These are phyloP conservation scores for Schizothecium vesticola DNA, from an alignment of 495 filamentous ascomycete species.

Conservation along the genomic window DNA sequence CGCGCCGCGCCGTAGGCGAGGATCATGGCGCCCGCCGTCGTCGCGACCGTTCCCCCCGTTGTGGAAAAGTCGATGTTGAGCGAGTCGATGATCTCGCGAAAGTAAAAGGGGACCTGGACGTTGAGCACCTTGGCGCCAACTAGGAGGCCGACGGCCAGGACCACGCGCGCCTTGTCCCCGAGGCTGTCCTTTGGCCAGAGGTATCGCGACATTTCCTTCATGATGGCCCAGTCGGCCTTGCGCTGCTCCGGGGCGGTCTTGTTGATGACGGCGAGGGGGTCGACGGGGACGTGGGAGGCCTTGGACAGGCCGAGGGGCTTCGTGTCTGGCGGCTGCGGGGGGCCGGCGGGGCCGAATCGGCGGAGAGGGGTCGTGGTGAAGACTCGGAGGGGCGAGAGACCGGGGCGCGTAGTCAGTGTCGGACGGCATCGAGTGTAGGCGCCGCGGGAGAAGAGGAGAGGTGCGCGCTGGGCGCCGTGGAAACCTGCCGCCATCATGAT, in stretches of 20 bases:
- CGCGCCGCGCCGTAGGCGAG: conserved; percentile 84
- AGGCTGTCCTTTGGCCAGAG: conserved; percentile 93
- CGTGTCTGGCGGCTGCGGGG: neutral
- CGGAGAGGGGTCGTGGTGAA: conserved; percentile 20
- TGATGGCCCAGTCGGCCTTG: conserved; percentile 96
- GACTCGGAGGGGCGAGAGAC: conserved; percentile 11
- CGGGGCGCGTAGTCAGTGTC: neutral
- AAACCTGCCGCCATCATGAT: conserved; percentile 24
- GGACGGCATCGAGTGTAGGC: neutral
- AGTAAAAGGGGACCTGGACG: conserved; percentile 97
- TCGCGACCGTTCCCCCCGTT: conserved; percentile 77
- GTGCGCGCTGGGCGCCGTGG: conserved; percentile 6
- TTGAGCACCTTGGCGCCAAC: conserved; percentile 92
- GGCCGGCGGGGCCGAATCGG: neutral
- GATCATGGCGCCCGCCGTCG: conserved; percentile 86
- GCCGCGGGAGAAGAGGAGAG: conserved; percentile 9
- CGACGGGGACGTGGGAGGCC: conserved; percentile 6
- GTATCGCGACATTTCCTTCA: conserved; percentile 94
- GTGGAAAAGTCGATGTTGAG: conserved; percentile 92
- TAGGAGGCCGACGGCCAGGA: conserved; percentile 71
- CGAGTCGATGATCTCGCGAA: conserved; percentile 92
- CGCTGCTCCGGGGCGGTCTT: conserved; percentile 77
- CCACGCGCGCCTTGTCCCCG: conserved; percentile 77
- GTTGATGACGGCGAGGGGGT: conserved; percentile 34
- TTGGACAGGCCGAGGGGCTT: neutral